phyloP scores from a whole-genome alignment of 371 early-diverging fungal species.

The Apophysomyces ossiformis region DNA sequence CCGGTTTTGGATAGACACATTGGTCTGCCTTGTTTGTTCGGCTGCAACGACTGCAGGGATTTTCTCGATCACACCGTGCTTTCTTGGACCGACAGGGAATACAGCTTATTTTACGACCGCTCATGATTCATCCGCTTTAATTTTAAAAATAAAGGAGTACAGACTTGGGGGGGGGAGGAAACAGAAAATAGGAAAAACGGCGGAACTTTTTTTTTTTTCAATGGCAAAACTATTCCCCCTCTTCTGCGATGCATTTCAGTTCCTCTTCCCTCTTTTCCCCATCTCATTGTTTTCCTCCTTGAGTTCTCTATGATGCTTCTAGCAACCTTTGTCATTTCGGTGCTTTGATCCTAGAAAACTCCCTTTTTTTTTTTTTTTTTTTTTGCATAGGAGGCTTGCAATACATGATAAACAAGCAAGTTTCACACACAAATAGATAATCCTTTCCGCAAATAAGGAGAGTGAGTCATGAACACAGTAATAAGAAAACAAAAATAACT shows the following conservation, averaged over 20 bases:
- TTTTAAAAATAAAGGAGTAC: too few species aligned
- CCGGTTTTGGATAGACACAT: conserved; percentile 38
- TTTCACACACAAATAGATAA: conserved; percentile 22
- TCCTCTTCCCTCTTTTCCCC: too few species aligned
- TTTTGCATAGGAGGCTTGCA: conserved; percentile 11
- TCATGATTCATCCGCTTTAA: neutral
- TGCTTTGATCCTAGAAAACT: neutral
- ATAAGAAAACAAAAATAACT: too few species aligned
- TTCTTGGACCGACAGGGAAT: conserved; percentile 6
- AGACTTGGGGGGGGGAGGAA: neutral
- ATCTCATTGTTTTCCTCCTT: conserved; percentile 2
- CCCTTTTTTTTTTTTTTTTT: neutral
- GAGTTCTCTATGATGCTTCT: neutral
- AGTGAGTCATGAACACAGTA: conserved; percentile 7
- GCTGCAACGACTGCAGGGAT: conserved; percentile 6
- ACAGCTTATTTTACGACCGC: conserved; percentile 4
- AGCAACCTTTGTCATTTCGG: too few species aligned
- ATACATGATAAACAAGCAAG: too few species aligned
- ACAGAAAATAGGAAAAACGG: neutral
- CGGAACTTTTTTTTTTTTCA: neutral
- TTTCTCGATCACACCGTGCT: conserved; percentile 6
- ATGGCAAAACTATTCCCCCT: too few species aligned
- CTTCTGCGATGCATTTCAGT: too few species aligned
- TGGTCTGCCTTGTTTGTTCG: conserved; percentile 13
- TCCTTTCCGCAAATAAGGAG: conserved; percentile 29